Percentiles rank a stretch among this genome's conserved stretches.
These are phyloP conservation scores for Russula griseocarnosa DNA, from an alignment of 768 basidiomycete species.

Conservation along the genomic window DNA sequence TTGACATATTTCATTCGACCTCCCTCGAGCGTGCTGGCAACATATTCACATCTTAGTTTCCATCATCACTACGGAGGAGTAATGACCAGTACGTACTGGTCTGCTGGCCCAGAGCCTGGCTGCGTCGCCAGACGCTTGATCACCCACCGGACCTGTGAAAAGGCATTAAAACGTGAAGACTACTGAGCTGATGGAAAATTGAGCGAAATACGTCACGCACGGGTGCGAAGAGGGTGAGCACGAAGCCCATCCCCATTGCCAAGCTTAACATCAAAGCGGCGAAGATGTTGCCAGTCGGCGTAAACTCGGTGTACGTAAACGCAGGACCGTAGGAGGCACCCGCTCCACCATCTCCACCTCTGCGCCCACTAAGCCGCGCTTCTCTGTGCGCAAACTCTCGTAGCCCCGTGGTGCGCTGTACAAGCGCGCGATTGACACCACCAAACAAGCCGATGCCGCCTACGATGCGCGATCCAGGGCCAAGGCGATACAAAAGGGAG, in stretches of 20 bases:
- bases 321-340: constrained; percentile 54
- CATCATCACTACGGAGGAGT: not conserved
- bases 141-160: constrained; percentile 53
- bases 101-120: constrained; percentile 60
- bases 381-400: constrained; percentile 35
- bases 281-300: constrained; percentile 40
- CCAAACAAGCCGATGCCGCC: constrained; percentile 40
- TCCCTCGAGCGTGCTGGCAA: constrained; percentile 48
- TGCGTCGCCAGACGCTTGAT: constrained; percentile 48
- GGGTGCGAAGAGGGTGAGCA: constrained; percentile 30
- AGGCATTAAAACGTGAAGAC: not conserved
- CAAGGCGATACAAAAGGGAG: constrained; percentile 38
- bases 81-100: constrained; percentile 46
- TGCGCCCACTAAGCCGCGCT: not conserved
- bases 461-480: constrained; percentile 34
- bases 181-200: not conserved
- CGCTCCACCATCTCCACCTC: too few species aligned
- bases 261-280: constrained; percentile 42
- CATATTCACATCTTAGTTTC: not conserved
- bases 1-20: constrained; percentile 66
- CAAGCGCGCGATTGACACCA: constrained; percentile 44
- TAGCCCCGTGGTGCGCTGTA: constrained; percentile 56
- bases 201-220: constrained; percentile 27
- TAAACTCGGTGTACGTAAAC: constrained; percentile 76
- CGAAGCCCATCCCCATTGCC: constrained; percentile 29